Evolutionary conservation across 305 asterid genomes (phyloP).

Genomic region (Andrographis paniculata): DNA sequence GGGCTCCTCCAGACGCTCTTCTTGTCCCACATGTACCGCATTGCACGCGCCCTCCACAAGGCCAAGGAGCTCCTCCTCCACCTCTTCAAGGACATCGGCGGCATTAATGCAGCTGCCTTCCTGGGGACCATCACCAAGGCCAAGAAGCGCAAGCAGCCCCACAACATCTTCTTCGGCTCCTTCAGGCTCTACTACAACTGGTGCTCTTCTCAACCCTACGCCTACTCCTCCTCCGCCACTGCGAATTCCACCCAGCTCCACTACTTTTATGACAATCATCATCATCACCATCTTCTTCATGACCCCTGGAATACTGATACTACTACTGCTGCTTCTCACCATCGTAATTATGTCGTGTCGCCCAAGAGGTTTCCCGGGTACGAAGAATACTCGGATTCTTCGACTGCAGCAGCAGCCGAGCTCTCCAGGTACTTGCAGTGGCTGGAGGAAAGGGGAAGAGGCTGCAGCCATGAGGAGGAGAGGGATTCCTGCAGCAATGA

Average conservation of each 20-base stretch:
- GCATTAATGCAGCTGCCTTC: too few species aligned
- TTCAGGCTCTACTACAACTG: conserved; percentile 77
- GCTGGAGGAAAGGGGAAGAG: conserved; percentile 57
- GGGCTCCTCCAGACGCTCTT: conserved; percentile 57
- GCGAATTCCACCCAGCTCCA: too few species aligned
- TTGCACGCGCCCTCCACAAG: conserved; percentile 44
- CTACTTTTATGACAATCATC: too few species aligned
- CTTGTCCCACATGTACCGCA: conserved; percentile 55
- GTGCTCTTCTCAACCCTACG: conserved; percentile 47
- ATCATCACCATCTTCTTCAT: too few species aligned
- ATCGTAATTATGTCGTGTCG: too few species aligned
- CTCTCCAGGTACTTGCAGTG: conserved; percentile 57
- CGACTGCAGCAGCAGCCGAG: conserved; percentile 20
- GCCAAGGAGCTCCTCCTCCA: conserved; percentile 45
- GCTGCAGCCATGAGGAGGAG: conserved; percentile 22
- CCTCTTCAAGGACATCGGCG: conserved; percentile 35
- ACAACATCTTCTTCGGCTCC: conserved; percentile 64
- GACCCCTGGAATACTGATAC: conserved; percentile 8
- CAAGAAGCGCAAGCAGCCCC: conserved; percentile 17
- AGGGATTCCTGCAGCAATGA: conserved; percentile 36
- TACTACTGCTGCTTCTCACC: too few species aligned
- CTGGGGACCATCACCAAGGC: too few species aligned
- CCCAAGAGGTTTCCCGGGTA: too few species aligned
- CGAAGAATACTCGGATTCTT: background rate
- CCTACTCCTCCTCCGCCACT: too few species aligned